A percentile compares a stretch with the other conserved stretches of the same genome.
phyloP scores from a whole-genome alignment of 164 flowering plant species.

The Buxus sempervirens region DNA sequence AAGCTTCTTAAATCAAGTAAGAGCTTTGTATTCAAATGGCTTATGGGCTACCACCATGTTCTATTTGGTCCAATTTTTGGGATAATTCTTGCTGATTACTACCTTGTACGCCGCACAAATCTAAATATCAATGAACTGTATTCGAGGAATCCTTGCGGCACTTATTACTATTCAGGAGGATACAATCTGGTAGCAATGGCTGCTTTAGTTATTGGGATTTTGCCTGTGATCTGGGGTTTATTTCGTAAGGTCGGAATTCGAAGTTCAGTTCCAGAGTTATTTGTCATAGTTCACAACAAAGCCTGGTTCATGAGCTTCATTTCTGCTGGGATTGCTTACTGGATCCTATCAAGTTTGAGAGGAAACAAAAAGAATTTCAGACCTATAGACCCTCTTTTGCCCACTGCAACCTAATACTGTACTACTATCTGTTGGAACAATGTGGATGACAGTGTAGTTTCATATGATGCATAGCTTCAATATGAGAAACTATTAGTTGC shows the following conservation, averaged over 20 bases:
- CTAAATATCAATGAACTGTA: conserved; percentile 57
- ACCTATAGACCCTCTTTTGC: conserved; percentile 38
- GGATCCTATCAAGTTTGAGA: conserved; percentile 40
- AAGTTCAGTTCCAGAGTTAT: conserved; percentile 27
- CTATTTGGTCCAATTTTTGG: conserved; percentile 84
- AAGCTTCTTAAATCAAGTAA: conserved; percentile 69
- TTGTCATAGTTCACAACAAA: conserved; percentile 55
- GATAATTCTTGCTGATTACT: conserved; percentile 69
- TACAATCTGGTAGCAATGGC: conserved; percentile 64
- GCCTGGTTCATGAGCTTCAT: conserved; percentile 89
- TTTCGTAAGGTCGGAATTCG: conserved; percentile 65
- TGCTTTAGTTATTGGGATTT: conserved; percentile 59
- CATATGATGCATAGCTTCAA: too few relatives aligned
- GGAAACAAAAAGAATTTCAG: conserved; percentile 17
- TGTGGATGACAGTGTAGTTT: not conserved
- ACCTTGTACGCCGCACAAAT: conserved; percentile 41
- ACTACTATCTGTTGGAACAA: too few relatives aligned
- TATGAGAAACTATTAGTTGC: too few relatives aligned
- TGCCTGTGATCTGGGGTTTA: conserved; percentile 87
- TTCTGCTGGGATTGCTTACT: conserved; percentile 50
- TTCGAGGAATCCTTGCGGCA: conserved; percentile 47
- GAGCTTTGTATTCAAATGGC: conserved; percentile 91
- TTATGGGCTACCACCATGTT: conserved; percentile 58
- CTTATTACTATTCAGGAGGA: conserved; percentile 66
- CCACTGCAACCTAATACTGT: conserved; percentile 14